Conservation (phyloP, 768 basidiomycete genomes). For the Calocybe indica region DNA sequence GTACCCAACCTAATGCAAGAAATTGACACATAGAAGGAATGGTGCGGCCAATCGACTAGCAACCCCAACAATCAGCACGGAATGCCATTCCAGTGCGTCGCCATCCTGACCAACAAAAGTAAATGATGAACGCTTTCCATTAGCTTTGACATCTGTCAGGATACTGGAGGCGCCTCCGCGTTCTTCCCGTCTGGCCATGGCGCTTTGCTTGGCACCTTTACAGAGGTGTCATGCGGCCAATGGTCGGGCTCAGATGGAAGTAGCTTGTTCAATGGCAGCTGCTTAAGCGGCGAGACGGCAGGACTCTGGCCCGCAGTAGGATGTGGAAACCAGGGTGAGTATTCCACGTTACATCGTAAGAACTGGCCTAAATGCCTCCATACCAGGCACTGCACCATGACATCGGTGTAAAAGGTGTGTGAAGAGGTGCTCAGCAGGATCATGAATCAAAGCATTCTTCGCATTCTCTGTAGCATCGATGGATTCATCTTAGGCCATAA, state of each 20-base stretch:
- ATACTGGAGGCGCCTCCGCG: conserved; percentile 42
- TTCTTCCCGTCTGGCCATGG: conserved; percentile 58
- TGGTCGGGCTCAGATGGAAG: conserved; percentile 52
- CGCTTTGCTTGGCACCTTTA: conserved; percentile 46
- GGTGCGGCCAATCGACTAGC: conserved; percentile 46
- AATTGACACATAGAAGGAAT: conserved; percentile 23
- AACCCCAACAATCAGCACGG: conserved; percentile 36
- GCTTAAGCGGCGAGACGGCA: conserved; percentile 43
- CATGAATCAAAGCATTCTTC: conserved; percentile 1
- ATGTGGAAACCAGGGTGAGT: conserved; percentile 49
- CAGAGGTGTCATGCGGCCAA: conserved; percentile 49
- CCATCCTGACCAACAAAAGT: not conserved
- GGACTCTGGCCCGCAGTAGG: conserved; percentile 44
- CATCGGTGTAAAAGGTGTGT: not conserved
- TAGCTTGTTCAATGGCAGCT: conserved; percentile 41
- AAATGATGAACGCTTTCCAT: not conserved
- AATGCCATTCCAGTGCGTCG: conserved; percentile 42
- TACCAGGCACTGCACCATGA: conserved; percentile 13
- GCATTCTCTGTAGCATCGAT: conserved; percentile 20
- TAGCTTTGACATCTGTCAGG: conserved; percentile 59
- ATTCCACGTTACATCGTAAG: not conserved
- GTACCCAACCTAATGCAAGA: not conserved
- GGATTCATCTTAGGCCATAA: conserved; percentile 35
- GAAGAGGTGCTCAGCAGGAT: not conserved
- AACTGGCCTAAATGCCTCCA: not conserved